Percentiles rank a stretch among this genome's conserved stretches.
Evolutionary conservation across 2,329 filamentous ascomycete species (phyloP).

Genomic region (Cadophora sp.): DNA sequence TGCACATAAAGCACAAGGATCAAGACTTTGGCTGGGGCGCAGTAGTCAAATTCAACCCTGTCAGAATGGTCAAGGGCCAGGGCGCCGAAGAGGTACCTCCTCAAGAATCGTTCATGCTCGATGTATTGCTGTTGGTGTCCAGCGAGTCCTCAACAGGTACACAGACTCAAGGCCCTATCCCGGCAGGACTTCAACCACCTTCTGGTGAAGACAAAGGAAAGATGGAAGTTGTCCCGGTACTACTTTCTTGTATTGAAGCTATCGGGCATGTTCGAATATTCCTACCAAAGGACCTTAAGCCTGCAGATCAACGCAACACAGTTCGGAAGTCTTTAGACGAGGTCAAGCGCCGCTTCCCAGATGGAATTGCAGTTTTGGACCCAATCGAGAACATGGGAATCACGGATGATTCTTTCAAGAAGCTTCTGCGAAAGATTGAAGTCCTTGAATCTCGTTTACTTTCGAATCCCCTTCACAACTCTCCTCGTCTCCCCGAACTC

Average conservation of each 20-base stretch:
- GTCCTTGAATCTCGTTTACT: constrained; percentile 90
- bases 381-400: constrained; percentile 98
- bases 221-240: constrained; percentile 84
- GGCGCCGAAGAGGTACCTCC: constrained; percentile 70
- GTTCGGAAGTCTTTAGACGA: constrained; percentile 75
- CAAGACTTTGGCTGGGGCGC: constrained; percentile 95
- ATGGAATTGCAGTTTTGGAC: constrained; percentile 87
- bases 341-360: constrained; percentile 86
- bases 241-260: constrained; percentile 83
- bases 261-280: constrained; percentile 86
- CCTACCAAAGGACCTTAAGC: constrained; percentile 77
- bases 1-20: constrained; percentile 81
- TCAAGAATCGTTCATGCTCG: constrained; percentile 82
- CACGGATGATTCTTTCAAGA: constrained; percentile 90
- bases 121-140: constrained; percentile 76
- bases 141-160: constrained; percentile 56
- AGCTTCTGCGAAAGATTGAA: constrained; percentile 93
- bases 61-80: constrained; percentile 70
- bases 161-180: constrained; percentile 69
- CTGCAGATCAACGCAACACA: constrained; percentile 70
- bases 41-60: constrained; percentile 74
- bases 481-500: constrained; percentile 79
- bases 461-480: constrained; percentile 90
- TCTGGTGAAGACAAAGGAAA: constrained; percentile 68
- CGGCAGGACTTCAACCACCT: constrained; percentile 66